Conservation (phyloP, 2,329 filamentous ascomycete species). For the Colletotrichum sp. region DNA sequence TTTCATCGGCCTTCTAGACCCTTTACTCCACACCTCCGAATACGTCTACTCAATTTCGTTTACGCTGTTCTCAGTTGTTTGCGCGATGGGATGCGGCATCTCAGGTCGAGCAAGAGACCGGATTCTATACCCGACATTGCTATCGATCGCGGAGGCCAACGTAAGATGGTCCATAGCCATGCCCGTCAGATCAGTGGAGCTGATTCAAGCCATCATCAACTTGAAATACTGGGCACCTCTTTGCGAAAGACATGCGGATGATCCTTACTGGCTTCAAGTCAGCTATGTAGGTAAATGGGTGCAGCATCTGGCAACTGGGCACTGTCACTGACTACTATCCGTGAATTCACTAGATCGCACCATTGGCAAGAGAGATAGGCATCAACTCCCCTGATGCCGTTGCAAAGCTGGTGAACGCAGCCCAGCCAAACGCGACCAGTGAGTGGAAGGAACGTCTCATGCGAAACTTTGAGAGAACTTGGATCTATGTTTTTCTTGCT, state of each 20-base stretch:
- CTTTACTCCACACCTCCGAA: constrained; percentile 25
- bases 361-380: constrained; percentile 27
- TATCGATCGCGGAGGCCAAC: constrained; percentile 27
- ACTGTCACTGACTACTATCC: background rate
- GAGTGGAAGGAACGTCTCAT: constrained; percentile 7
- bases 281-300: constrained; percentile 21
- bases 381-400: constrained; percentile 24
- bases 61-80: constrained; percentile 28
- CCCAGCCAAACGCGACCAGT: background rate
- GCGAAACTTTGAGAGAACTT: constrained; percentile 19
- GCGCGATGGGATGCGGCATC: constrained; percentile 28
- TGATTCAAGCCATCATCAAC: constrained; percentile 27
- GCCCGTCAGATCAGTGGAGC: constrained; percentile 28
- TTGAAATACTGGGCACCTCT: constrained; percentile 29
- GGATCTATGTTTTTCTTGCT: constrained; percentile 19
- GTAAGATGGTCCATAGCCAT: constrained; percentile 30
- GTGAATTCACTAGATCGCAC: constrained; percentile 19
- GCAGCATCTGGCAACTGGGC: background rate
- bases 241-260: constrained; percentile 23
- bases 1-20: constrained; percentile 27
- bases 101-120: constrained; percentile 27
- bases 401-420: constrained; percentile 21
- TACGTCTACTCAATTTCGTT: constrained; percentile 28
- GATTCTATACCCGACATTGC: constrained; percentile 24
- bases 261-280: constrained; percentile 28